Conservation (phyloP, 2,329 filamentous ascomycete species). For the Aspergillus hiratsukae region DNA sequence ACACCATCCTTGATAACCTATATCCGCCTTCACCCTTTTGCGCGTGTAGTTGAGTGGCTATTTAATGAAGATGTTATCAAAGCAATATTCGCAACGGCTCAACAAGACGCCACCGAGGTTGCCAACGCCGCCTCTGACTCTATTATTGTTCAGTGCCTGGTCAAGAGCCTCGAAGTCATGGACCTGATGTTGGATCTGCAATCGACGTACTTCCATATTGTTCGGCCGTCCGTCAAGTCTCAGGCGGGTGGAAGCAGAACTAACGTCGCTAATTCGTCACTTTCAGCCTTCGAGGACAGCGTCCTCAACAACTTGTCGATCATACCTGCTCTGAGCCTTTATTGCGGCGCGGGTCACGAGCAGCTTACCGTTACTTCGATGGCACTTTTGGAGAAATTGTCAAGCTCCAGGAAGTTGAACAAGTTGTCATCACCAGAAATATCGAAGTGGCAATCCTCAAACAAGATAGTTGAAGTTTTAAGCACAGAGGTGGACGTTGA, state of each 20-base stretch:
- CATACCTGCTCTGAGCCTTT: constrained; percentile 77
- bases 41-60: constrained; percentile 95
- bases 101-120: constrained; percentile 69
- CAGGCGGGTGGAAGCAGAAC: constrained; percentile 56
- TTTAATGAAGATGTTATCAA: constrained; percentile 87
- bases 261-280: constrained; percentile 67
- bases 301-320: constrained; percentile 74
- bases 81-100: constrained; percentile 71
- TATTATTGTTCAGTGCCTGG: constrained; percentile 71
- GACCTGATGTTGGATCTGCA: constrained; percentile 80
- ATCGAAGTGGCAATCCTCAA: constrained; percentile 61
- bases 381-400: constrained; percentile 77
- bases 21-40: constrained; percentile 83
- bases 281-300: constrained; percentile 88
- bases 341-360: constrained; percentile 78
- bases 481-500: constrained; percentile 76
- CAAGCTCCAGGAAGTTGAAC: constrained; percentile 75
- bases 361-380: constrained; percentile 76
- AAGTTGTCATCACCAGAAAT: constrained; percentile 62
- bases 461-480: constrained; percentile 83
- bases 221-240: constrained; percentile 70
- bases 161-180: constrained; percentile 79
- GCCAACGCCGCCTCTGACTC: constrained; percentile 71
- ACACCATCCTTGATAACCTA: constrained; percentile 74
- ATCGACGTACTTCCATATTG: constrained; percentile 83